Evolutionary conservation across 805 yeast genomes (phyloP).

Genomic region (Saturnispora sanitii): DNA sequence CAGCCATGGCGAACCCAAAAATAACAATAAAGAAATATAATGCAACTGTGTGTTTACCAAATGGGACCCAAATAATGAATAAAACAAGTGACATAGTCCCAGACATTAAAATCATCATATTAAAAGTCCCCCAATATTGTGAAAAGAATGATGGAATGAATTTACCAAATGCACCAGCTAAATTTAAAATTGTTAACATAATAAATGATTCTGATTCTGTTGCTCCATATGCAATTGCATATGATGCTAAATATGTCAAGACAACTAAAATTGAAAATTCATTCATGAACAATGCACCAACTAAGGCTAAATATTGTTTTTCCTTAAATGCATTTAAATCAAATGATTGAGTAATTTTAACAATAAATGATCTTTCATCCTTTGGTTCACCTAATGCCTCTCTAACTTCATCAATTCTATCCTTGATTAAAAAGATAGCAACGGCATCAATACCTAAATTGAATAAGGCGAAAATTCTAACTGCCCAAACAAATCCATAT

Average conservation of each 20-base stretch:
- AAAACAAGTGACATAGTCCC: constrained; percentile 37
- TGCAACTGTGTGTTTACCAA: constrained; percentile 34
- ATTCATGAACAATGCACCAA: constrained; percentile 35
- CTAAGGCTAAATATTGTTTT: constrained; percentile 28
- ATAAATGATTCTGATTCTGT: constrained; percentile 34
- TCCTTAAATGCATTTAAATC: constrained; percentile 33
- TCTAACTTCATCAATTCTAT: constrained; percentile 29
- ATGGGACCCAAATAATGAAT: constrained; percentile 53
- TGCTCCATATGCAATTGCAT: constrained; percentile 39
- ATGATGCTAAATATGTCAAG: constrained; percentile 43
- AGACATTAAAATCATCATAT: constrained; percentile 39
- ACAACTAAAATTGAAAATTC: constrained; percentile 39
- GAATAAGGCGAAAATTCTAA: constrained; percentile 36
- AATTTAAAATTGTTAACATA: constrained; percentile 37
- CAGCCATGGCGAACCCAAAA: constrained; percentile 49
- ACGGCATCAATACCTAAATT: constrained; percentile 27
- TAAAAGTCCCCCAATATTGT: constrained; percentile 39
- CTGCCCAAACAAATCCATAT: constrained; percentile 37
- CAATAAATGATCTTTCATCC: constrained; percentile 12
- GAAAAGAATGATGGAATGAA: constrained; percentile 26
- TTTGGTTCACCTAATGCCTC: constrained; percentile 17
- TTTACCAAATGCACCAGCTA: constrained; percentile 33
- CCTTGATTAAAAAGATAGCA: constrained; percentile 28
- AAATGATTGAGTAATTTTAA: constrained; percentile 24
- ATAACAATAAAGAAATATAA: constrained; percentile 43